These are phyloP conservation scores for Calcarisporium arbuscula DNA, from an alignment of 2,329 filamentous ascomycete species.

Conservation along the genomic window DNA sequence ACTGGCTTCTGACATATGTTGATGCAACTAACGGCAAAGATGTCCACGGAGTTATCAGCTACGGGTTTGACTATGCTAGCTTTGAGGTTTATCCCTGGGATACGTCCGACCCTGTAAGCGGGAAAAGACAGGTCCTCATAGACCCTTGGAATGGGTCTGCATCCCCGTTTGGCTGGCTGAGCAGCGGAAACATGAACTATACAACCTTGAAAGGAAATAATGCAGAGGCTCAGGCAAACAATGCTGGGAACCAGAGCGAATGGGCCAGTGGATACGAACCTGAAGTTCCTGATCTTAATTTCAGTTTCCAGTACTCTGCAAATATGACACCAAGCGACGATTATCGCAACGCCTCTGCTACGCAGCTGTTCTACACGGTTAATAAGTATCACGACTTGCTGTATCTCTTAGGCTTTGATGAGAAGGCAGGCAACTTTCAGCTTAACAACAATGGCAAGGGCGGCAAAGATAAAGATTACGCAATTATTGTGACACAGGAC, in stretches of 20 bases:
- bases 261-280: slow-evolving; percentile 29
- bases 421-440: slow-evolving; percentile 49
- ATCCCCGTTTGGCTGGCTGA: slow-evolving; percentile 43
- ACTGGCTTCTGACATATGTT: slow-evolving; percentile 49
- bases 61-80: slow-evolving; percentile 38
- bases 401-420: slow-evolving; percentile 46
- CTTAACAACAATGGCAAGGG: slow-evolving; percentile 42
- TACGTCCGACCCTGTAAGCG: slow-evolving; percentile 42
- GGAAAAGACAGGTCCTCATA: slow-evolving; percentile 29
- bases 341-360: slow-evolving; percentile 43
- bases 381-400: slow-evolving; percentile 50
- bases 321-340: slow-evolving; percentile 21
- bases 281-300: slow-evolving; percentile 28
- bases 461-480: slow-evolving; percentile 39
- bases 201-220: slow-evolving; percentile 48
- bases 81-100: slow-evolving; percentile 48
- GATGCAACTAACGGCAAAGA: slow-evolving; percentile 34
- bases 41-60: slow-evolving; percentile 45
- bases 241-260: slow-evolving; percentile 20
- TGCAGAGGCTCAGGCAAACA: slow-evolving; percentile 43
- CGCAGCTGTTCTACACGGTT: slow-evolving; percentile 50
- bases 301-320: slow-evolving; percentile 31
- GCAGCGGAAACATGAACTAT: slow-evolving; percentile 35
- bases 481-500: slow-evolving; percentile 46
- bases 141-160: slow-evolving; percentile 37